These are phyloP conservation scores for Puccinellia tenuiflora DNA, from an alignment of 176 grass and related monocot genomes.

Conservation along the genomic window DNA sequence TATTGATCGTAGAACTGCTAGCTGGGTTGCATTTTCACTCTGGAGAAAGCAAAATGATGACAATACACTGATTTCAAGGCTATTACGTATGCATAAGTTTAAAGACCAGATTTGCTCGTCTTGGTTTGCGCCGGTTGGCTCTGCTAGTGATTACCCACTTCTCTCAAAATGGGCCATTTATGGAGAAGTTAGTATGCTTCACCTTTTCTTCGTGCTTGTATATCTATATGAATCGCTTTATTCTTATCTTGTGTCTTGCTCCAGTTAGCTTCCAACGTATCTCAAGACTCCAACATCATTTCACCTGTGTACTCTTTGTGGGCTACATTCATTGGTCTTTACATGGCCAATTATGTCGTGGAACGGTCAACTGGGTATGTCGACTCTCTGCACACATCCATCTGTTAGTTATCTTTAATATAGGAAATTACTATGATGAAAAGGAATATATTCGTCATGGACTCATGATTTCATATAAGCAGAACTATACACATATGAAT, in stretches of 20 bases:
- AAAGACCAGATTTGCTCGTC: conserved; percentile 96
- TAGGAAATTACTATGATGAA: background rate
- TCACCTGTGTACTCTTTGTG: conserved; percentile 91
- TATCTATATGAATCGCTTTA: background rate
- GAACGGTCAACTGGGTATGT: conserved; percentile 94
- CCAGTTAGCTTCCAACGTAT: conserved; percentile 76
- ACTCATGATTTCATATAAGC: background rate
- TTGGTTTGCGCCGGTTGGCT: conserved; percentile 95
- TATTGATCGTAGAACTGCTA: conserved; percentile 69
- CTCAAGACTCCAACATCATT: conserved; percentile 67
- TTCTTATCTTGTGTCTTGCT: conserved; percentile 36
- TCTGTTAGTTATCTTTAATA: background rate
- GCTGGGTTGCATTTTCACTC: conserved; percentile 66
- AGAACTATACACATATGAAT: background rate
- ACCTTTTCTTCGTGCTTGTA: background rate
- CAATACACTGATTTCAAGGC: conserved; percentile 53
- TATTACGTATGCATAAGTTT: conserved; percentile 73
- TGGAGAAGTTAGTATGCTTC: conserved; percentile 61
- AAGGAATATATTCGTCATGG: background rate
- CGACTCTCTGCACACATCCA: conserved; percentile 13
- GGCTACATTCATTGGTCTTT: conserved; percentile 95
- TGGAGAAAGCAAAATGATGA: conserved; percentile 84
- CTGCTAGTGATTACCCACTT: conserved; percentile 90
- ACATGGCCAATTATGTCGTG: conserved; percentile 94
- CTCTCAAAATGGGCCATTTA: conserved; percentile 98